phyloP scores from a whole-genome alignment of 495 filamentous ascomycete species.

The Xeromyces bisporus region DNA sequence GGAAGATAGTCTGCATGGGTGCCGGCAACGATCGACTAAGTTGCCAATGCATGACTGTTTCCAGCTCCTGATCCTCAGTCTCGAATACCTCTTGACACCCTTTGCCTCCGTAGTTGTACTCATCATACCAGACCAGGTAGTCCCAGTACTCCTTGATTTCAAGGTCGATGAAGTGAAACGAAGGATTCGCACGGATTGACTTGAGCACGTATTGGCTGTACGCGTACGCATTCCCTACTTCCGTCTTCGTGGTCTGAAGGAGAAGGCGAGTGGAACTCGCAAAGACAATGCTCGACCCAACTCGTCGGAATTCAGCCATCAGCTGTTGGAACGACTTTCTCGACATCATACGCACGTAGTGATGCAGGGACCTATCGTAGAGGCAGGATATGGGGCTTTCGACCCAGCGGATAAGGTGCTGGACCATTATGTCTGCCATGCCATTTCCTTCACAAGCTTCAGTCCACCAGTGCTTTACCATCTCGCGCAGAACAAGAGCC shows the following conservation, averaged over 20 bases:
- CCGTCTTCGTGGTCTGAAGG: constrained; percentile 88
- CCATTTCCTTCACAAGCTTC: constrained; percentile 80
- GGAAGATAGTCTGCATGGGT: constrained; percentile 68
- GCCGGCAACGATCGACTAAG: constrained; percentile 71
- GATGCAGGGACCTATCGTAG: constrained; percentile 88
- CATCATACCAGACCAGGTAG: constrained; percentile 98
- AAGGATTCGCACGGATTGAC: constrained; percentile 82
- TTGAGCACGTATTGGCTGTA: constrained; percentile 96
- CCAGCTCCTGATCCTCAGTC: constrained; percentile 67
- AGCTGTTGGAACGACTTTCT: constrained; percentile 90
- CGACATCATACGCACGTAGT: constrained; percentile 97
- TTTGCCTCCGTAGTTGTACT: constrained; percentile 95
- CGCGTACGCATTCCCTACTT: constrained; percentile 92
- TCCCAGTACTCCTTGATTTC: constrained; percentile 99
- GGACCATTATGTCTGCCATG: constrained; percentile 96
- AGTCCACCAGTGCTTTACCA: constrained; percentile 97
- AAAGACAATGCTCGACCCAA: constrained; percentile 86
- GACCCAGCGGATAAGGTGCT: constrained; percentile 94
- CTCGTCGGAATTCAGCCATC: constrained; percentile 90
- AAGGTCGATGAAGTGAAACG: constrained; percentile 94
- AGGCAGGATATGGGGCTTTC: constrained; percentile 81
- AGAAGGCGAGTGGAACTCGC: constrained; percentile 78
- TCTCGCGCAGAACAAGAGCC: constrained; percentile 77
- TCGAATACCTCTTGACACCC: constrained; percentile 73
- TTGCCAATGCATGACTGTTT: constrained; percentile 97